These are phyloP conservation scores for Chaetomiaceae sp. DNA, from an alignment of 2,329 filamentous ascomycete genomes.

Conservation along the genomic window DNA sequence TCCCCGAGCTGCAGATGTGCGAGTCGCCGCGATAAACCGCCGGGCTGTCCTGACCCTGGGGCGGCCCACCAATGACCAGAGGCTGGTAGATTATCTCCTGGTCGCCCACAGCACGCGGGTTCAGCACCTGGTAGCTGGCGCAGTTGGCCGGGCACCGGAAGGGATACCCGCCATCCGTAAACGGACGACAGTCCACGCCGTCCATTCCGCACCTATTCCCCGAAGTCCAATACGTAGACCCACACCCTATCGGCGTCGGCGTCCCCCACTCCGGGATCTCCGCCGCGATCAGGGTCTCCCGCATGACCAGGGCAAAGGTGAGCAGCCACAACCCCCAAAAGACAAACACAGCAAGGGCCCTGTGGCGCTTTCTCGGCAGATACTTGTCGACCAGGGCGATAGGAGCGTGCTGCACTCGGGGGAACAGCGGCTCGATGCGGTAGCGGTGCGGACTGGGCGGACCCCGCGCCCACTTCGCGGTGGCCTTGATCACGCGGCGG, in stretches of 20 bases:
- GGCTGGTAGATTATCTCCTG: conserved; percentile 60
- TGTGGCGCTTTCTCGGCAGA: conserved; percentile 56
- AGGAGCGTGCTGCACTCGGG: conserved; percentile 63
- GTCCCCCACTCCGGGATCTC: conserved; percentile 65
- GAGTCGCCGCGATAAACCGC: conserved; percentile 80
- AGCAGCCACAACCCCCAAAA: conserved; percentile 66
- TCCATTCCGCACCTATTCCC: conserved; percentile 71
- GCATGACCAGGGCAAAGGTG: conserved; percentile 64
- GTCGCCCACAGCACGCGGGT: conserved; percentile 71
- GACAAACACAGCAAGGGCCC: conserved; percentile 52
- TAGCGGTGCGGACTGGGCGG: conserved; percentile 49
- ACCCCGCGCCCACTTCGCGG: conserved; percentile 50
- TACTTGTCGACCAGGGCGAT: conserved; percentile 58
- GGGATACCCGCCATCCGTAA: conserved; percentile 63
- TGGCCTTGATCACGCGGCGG: conserved; percentile 41
- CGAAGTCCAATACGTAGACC: conserved; percentile 63
- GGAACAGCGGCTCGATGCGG: conserved; percentile 58
- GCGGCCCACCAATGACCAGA: conserved; percentile 65
- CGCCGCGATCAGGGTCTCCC: conserved; percentile 53
- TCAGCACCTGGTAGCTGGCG: conserved; percentile 58
- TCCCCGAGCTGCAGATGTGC: conserved; percentile 73
- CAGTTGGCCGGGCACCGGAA: conserved; percentile 75
- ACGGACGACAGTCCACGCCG: conserved; percentile 70
- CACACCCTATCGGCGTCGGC: conserved; percentile 63
- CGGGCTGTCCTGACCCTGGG: conserved; percentile 36